Evolutionary conservation across 1,284 basidiomycete genomes (phyloP), one percentile per base, ranked within the genome.

Genomic region (Fomitopsis betulina): DNA sequence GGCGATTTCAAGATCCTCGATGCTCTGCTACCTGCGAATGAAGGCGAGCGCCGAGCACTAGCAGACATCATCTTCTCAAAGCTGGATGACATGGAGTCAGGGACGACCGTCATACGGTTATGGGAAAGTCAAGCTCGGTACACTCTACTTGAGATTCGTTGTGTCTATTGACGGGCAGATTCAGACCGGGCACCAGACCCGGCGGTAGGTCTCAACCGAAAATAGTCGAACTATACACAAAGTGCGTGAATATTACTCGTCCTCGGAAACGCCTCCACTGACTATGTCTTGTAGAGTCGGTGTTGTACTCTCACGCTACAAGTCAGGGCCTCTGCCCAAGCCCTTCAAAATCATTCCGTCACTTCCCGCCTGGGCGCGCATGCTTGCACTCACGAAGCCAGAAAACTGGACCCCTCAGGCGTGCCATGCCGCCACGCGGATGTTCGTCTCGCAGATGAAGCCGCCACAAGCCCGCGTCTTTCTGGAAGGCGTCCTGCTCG

Each of bases 311-410:
- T 90, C 86, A 47, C 87, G 89, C 57, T 98, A 99, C 81, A 96
- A 93, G 69, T 97, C 96, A 8, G 96, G 96, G 2, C 90, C 95
- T 1, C 80, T 99, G 0, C 97, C 97, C 19, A 99, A 99, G 77
- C 84, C 95, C 1, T 96, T 99, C 86, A 99, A 99, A 79, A 94
- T 99, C 59, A 91, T 99, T 33, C 97, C 97, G 3, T 93, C 96
- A 5, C 85, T 98, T 23, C 93, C 94, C 6, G 89, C 93, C 63
- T 99, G 97, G 97, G 95, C 96, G 8, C 91, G 94, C 56, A 88
- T 99, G 61, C 85, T 99, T 54, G 94, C 96, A 32, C 83, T 99
- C 54, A 99, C 97, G 19, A 81, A 84, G 61, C 97, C 97, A 0
- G 89, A 94, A 73, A 84, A 86, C 66, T 99, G 97, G 97, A 94